Conservation (phyloP, 78 protist species). For the Emiliania huxleyi region DNA sequence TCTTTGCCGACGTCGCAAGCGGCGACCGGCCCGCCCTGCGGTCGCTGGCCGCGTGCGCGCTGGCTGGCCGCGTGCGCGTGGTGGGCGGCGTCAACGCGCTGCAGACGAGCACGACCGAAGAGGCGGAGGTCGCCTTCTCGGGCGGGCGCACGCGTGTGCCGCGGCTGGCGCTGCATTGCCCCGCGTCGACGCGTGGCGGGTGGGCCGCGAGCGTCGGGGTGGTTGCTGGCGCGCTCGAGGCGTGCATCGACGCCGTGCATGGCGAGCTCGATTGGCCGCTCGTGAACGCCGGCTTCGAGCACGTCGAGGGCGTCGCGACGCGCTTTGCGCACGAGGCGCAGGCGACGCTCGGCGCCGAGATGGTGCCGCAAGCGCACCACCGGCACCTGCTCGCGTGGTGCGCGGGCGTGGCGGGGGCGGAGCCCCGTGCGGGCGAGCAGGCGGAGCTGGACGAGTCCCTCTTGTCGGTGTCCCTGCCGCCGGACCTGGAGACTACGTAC, state of each 20-base stretch:
- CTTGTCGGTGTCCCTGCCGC: too few species aligned
- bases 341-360: background rate
- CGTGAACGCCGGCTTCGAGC: background rate
- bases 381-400: background rate
- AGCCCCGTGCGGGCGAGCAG: too few species aligned
- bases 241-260: background rate
- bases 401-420: too few species aligned
- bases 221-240: background rate
- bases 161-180: background rate
- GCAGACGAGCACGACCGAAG: background rate
- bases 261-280: background rate
- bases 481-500: background rate
- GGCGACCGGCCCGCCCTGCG: background rate
- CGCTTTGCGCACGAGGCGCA: background rate
- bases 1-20: background rate
- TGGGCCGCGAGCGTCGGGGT: background rate
- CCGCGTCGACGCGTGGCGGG: background rate
- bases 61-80: background rate
- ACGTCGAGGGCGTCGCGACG: background rate
- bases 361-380: background rate
- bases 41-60: background rate
- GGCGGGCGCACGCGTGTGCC: background rate
- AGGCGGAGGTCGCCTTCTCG: background rate
- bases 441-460: too few species aligned
- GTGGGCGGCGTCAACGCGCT: background rate